A percentile compares a stretch with the other conserved stretches of the same genome.
Conservation (phyloP, 345 rosid genomes). For the Syzygium aromaticum region DNA sequence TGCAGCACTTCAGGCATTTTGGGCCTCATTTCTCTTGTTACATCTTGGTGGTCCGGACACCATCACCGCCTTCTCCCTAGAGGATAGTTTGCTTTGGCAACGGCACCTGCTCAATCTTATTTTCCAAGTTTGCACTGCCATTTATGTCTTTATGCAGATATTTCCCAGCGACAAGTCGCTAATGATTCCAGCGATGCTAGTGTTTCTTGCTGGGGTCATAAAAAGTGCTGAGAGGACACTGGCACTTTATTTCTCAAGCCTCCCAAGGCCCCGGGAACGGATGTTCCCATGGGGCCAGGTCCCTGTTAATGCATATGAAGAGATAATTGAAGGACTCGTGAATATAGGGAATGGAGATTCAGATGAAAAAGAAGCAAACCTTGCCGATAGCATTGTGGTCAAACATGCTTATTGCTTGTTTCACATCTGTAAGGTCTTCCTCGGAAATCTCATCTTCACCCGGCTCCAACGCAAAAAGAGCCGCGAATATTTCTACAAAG, state of each 20-base stretch:
- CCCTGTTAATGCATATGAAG: too few species aligned
- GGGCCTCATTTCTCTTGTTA: neutral
- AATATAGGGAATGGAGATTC: too few species aligned
- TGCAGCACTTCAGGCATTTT: neutral
- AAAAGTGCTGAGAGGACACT: neutral
- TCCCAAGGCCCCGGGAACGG: too few species aligned
- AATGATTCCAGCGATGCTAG: fast-evolving
- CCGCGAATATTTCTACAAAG: fast-evolving
- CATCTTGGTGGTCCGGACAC: neutral
- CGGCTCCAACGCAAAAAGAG: fast-evolving
- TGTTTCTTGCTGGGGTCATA: neutral
- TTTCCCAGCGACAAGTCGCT: fast-evolving
- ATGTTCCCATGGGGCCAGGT: too few species aligned
- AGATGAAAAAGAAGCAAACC: neutral
- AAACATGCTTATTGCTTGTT: neutral
- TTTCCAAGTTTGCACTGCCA: fast-evolving
- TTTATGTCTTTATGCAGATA: neutral
- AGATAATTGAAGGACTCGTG: neutral
- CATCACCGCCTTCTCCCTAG: neutral
- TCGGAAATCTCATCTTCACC: neutral
- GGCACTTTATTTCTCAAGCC: neutral
- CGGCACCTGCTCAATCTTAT: fast-evolving
- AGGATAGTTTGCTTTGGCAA: neutral
- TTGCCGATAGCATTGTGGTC: neutral
- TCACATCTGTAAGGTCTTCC: fast-evolving